A percentile compares a stretch with the other conserved stretches of the same genome.
Evolutionary conservation across 164 flowering plant species (phyloP).

Genomic region (Nelumbo lutea): DNA sequence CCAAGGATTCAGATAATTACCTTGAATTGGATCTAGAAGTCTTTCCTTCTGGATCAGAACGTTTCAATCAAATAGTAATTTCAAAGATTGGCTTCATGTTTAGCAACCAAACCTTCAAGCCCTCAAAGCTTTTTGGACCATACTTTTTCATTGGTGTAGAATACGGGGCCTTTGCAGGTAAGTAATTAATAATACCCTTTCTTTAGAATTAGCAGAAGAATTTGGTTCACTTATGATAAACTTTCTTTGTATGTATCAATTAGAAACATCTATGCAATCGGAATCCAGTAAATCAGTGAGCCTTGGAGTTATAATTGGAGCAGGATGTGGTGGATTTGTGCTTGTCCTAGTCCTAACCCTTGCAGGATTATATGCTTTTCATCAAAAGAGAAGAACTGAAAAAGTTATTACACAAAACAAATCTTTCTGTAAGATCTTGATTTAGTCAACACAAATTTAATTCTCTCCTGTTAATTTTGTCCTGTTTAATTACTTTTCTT

Average conservation of each 20-base stretch:
- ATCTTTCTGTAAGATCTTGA: conserved; percentile 36
- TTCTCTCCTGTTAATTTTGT: neutral
- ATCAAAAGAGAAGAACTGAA: conserved; percentile 35
- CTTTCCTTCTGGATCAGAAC: conserved; percentile 37
- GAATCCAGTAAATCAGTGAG: conserved; percentile 23
- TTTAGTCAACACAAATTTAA: neutral
- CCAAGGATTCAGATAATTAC: conserved; percentile 24
- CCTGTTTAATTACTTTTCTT: neutral
- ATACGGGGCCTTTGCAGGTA: conserved; percentile 36
- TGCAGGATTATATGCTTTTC: conserved; percentile 33
- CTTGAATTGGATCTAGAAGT: conserved; percentile 27
- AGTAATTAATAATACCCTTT: neutral
- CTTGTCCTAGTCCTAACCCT: conserved; percentile 28
- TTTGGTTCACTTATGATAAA: neutral
- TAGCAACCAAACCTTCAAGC: conserved; percentile 43
- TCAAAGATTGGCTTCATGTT: conserved; percentile 28
- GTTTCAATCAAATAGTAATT: conserved; percentile 37
- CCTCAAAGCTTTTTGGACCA: conserved; percentile 38
- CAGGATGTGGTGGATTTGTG: conserved; percentile 32
- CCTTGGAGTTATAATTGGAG: conserved; percentile 37
- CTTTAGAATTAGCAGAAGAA: neutral
- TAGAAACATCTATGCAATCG: conserved; percentile 8
- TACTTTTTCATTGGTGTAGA: conserved; percentile 27
- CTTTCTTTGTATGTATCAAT: neutral
- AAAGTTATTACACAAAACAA: conserved; percentile 25